Evolutionary conservation across 495 filamentous ascomycete species (phyloP).

Genomic region (Xanthoparmelia taractica): DNA sequence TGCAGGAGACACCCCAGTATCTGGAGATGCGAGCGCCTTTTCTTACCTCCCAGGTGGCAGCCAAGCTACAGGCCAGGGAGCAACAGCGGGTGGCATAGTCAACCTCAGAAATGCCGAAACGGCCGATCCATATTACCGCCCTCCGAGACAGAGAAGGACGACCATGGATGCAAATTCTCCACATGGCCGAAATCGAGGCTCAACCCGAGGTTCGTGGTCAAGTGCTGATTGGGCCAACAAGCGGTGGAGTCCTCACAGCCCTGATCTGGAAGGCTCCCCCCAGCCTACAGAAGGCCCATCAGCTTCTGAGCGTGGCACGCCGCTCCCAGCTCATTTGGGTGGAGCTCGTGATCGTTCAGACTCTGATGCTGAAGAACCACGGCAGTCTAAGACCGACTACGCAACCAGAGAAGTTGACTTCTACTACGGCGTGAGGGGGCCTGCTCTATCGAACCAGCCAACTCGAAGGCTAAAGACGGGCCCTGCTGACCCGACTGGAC

Average conservation of each 20-base stretch:
- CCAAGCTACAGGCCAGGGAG: slow-evolving; percentile 26
- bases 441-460: slow-evolving; percentile 73
- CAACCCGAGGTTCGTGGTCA: slow-evolving; percentile 44
- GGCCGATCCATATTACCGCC: slow-evolving; percentile 74
- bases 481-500: slow-evolving; percentile 87
- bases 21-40: slow-evolving; percentile 58
- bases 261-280: slow-evolving; percentile 26
- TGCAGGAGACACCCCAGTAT: slow-evolving; percentile 52
- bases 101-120: slow-evolving; percentile 38
- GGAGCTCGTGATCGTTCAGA: slow-evolving; percentile 50
- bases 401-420: slow-evolving; percentile 89
- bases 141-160: slow-evolving; percentile 59
- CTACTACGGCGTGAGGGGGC: slow-evolving; percentile 74
- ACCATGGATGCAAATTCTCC: slow-evolving; percentile 45
- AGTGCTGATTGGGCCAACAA: slow-evolving; percentile 48
- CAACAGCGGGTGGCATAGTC: slow-evolving; percentile 36
- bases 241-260: slow-evolving; percentile 32
- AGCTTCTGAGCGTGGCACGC: slow-evolving; percentile 45
- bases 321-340: slow-evolving; percentile 45
- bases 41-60: slow-evolving; percentile 54
- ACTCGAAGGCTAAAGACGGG: slow-evolving; percentile 84
- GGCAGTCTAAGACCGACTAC: slow-evolving; percentile 65
- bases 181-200: slow-evolving; percentile 38
- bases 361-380: slow-evolving; percentile 38
- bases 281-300: slow-evolving; percentile 40